Percentiles rank a stretch among this genome's conserved stretches.
Conservation (phyloP, 108 stramenopile genomes). For the Nitzschia palea region DNA sequence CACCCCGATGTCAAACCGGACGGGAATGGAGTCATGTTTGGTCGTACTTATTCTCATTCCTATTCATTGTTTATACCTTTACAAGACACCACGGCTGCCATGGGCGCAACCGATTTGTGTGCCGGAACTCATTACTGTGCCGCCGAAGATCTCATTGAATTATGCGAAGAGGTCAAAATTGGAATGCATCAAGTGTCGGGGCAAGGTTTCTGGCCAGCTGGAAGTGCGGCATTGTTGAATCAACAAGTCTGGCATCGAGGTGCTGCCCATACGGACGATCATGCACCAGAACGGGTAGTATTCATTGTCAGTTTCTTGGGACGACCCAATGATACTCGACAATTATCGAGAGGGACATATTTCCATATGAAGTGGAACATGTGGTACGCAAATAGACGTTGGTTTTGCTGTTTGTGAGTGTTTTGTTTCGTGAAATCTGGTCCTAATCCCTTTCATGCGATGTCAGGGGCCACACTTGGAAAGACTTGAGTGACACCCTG, state of each 20-base stretch:
- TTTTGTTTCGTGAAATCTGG: too few relatives aligned
- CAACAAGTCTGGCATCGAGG: slow-evolving; percentile 71
- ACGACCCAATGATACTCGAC: slow-evolving; percentile 46
- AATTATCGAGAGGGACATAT: slow-evolving; percentile 62
- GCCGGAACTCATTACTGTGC: slow-evolving; percentile 64
- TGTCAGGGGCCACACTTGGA: slow-evolving; percentile 53
- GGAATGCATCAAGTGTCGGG: slow-evolving; percentile 25
- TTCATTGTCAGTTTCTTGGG: slow-evolving; percentile 59
- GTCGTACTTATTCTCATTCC: slow-evolving; percentile 58
- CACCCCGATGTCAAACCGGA: slow-evolving; percentile 61
- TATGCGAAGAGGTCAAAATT: slow-evolving; percentile 33
- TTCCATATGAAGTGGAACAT: slow-evolving; percentile 67
- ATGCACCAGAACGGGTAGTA: slow-evolving; percentile 47
- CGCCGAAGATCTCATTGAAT: slow-evolving; percentile 25
- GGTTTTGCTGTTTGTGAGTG: too few relatives aligned
- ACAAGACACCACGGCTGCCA: slow-evolving; percentile 46
- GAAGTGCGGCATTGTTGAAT: slow-evolving; percentile 55
- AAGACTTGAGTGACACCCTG: slow-evolving; percentile 42
- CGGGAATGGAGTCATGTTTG: slow-evolving; percentile 56
- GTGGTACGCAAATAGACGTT: slow-evolving; percentile 43
- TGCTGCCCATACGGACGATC: slow-evolving; percentile 23
- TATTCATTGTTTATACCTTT: slow-evolving; percentile 58
- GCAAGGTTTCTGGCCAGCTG: slow-evolving; percentile 41
- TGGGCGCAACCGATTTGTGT: slow-evolving; percentile 66
- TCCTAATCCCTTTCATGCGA: too few relatives aligned